These are phyloP conservation scores for Acanthamoeba culbertsoni DNA, from an alignment of 208 protist species.

Conservation along the genomic window DNA sequence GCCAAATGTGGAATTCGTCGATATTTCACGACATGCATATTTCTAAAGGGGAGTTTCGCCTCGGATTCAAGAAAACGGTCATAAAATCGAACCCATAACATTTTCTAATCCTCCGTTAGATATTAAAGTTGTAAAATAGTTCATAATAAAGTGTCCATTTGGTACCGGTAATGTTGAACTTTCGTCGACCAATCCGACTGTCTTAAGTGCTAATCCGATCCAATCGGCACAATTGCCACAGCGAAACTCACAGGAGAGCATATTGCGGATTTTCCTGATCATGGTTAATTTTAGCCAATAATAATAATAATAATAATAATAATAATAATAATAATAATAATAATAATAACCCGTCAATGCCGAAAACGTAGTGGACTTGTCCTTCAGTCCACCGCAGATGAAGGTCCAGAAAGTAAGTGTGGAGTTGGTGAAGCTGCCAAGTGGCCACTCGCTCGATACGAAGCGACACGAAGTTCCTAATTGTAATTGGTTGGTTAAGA, in stretches of 20 bases:
- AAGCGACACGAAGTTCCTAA: neutral
- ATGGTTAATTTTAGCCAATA: too few relatives aligned
- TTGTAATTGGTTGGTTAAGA: neutral
- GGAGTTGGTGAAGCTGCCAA: neutral
- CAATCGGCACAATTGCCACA: constrained; percentile 30
- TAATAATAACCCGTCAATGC: neutral
- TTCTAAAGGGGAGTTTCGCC: neutral
- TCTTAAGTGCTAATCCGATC: neutral
- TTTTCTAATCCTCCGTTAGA: neutral
- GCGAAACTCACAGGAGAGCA: neutral
- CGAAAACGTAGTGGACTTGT: neutral
- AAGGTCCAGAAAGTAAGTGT: constrained; percentile 4
- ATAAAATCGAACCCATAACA: neutral
- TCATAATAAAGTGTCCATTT: too few relatives aligned
- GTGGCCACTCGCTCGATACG: neutral
- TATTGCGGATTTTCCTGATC: neutral
- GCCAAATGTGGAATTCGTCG: neutral
- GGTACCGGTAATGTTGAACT: neutral
- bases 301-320: neutral
- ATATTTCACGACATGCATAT: constrained; percentile 40
- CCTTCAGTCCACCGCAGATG: neutral
- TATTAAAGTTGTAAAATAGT: neutral
- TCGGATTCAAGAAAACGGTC: neutral
- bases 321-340: neutral
- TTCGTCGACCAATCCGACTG: neutral